Base-by-base conservation (phyloP, 495 filamentous ascomycete genomes). In the Haplographium delicatum region DNA sequence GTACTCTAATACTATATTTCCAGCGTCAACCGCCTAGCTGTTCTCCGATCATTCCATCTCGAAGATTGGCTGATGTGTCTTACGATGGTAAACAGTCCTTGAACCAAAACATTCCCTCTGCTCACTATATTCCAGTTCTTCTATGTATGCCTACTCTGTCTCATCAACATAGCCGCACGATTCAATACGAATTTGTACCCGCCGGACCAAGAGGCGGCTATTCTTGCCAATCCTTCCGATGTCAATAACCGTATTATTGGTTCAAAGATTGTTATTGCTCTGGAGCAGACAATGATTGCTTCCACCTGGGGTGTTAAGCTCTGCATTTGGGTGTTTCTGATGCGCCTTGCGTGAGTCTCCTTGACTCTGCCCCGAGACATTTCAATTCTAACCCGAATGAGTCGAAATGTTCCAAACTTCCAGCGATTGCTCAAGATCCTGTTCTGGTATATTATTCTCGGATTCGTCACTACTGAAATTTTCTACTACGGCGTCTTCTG, bases 401-500 rank as follows among this genome's bases (percentile, higher is more conserved):
- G 47, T 25, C 47, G 26, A 59, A 63, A 35, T 1, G 51, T 64
- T 13, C 48, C 64, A n/a, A 62, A 59, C 22, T 69, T 75, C 46
- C 72, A 76, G 48, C 44, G 69, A 34, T 43, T 63, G 6, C 72
- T 84, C 50, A 78, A 75, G 50, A 52, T 73, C 4, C 68, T 84
- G 5, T 64, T 68, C 3, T 68, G 57, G 1, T 84, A 81, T 49
- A 67, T 79, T 18, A 71, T 61, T 1, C 31, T 80, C 5, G 75
- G 72, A 5, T 85, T 82, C 53, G 60, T 81, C 30, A 60, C 81
- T 10, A 81, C 82, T 61, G 73, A 81, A 64, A 63, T 82, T 33
- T 66, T 77, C 24, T 84, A 82, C 58, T 79, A 82, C 51, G 73
- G 57, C 16, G 72, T 79, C 4, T 82, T 80, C 67, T 84, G 81